Evolutionary conservation across 768 basidiomycete species (phyloP).

Genomic region (Lentinus brumalis): DNA sequence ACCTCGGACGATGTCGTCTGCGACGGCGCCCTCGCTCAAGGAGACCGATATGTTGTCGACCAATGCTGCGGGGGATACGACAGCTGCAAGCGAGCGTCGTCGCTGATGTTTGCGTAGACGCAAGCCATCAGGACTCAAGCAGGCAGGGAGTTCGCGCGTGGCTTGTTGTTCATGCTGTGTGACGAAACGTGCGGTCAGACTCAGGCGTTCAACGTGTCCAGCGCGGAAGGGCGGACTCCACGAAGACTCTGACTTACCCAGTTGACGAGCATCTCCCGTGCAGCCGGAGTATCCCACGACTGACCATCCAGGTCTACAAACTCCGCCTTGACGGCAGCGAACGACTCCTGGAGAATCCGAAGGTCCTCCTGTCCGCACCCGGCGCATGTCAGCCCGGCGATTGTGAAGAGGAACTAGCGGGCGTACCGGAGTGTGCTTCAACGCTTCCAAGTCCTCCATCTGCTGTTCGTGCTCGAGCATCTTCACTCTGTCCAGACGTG

Average conservation of each 20-base stretch:
- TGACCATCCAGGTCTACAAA: constrained; percentile 12
- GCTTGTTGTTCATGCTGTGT: no score
- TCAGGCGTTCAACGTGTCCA: no score
- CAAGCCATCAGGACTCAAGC: no score
- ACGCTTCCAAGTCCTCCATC: neutral
- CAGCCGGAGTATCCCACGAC: constrained; percentile 9
- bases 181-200: no score
- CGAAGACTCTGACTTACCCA: constrained; percentile 4
- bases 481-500: neutral
- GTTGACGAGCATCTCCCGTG: neutral
- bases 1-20: no score
- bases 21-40: no score
- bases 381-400: neutral
- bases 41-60: no score
- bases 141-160: no score
- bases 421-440: constrained; percentile 7
- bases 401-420: neutral
- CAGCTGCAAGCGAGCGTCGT: no score
- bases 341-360: constrained; percentile 1
- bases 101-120: no score
- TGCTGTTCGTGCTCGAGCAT: neutral
- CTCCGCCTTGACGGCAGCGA: constrained; percentile 8
- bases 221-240: no score
- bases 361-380: neutral
- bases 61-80: no score